These are phyloP conservation scores for Diaporthe sp. DNA, from an alignment of 2,329 filamentous ascomycete species.

Conservation along the genomic window DNA sequence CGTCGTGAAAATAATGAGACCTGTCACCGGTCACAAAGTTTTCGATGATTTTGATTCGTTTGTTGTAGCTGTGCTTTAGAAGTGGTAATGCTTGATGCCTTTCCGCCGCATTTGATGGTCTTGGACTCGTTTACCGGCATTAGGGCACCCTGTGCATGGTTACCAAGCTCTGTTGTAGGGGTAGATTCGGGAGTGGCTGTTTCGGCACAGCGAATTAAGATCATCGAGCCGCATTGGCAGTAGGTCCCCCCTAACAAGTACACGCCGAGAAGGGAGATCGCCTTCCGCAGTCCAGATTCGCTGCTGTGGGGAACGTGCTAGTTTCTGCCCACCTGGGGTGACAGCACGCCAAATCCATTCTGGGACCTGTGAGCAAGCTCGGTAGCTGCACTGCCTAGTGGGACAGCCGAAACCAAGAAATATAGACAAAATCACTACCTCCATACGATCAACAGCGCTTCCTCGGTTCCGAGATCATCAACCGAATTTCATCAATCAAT, in stretches of 20 bases:
- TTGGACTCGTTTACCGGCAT: background rate
- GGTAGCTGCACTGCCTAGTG: background rate
- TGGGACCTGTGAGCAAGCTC: background rate
- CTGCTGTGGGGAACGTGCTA: background rate
- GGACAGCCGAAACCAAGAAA: background rate
- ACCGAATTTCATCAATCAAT: background rate
- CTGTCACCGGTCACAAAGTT: no score
- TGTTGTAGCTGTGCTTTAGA: background rate
- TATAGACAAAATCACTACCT: background rate
- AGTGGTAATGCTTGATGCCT: background rate
- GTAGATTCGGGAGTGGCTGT: background rate
- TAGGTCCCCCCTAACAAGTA: background rate
- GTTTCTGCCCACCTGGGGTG: background rate
- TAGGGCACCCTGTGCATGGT: background rate
- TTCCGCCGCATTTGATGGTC: background rate
- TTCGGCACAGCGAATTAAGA: slow-evolving; percentile 9
- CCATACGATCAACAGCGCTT: background rate
- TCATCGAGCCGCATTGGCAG: background rate
- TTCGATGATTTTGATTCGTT: background rate
- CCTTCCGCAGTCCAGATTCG: slow-evolving; percentile 1
- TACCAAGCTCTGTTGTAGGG: background rate
- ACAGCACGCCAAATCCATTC: background rate
- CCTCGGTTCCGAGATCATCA: background rate
- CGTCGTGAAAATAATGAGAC: no score
- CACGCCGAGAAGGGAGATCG: slow-evolving; percentile 19